Evolutionary conservation across 2,329 filamentous ascomycete species (phyloP).

Genomic region (Arthrinium phaeospermum): DNA sequence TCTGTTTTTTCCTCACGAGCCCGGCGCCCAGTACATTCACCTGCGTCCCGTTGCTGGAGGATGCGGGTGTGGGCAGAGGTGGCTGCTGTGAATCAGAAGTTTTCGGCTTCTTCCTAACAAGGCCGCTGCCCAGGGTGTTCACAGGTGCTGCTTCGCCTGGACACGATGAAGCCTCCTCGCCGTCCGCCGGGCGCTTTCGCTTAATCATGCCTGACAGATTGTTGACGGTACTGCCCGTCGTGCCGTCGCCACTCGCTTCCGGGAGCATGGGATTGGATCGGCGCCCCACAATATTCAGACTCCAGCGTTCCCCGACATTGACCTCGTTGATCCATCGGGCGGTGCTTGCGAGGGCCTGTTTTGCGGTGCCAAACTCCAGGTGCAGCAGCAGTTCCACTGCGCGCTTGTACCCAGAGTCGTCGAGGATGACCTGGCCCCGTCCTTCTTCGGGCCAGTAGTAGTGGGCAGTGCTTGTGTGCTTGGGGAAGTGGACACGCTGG

Average conservation of each 20-base stretch:
- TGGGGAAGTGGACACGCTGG: constrained; percentile 54
- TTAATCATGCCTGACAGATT: constrained; percentile 57
- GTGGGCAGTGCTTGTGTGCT: constrained; percentile 62
- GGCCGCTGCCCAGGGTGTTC: constrained; percentile 42
- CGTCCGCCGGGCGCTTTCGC: constrained; percentile 45
- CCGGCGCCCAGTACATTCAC: constrained; percentile 57
- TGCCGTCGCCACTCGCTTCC: constrained; percentile 21
- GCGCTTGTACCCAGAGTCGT: constrained; percentile 69
- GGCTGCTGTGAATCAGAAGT: constrained; percentile 26
- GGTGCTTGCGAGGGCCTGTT: constrained; percentile 69
- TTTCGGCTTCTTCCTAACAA: constrained; percentile 60
- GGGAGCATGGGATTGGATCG: constrained; percentile 35
- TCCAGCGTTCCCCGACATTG: constrained; percentile 59
- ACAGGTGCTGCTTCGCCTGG: constrained; percentile 29
- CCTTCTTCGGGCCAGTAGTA: constrained; percentile 69
- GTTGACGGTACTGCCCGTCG: constrained; percentile 42
- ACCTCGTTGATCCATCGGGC: constrained; percentile 74
- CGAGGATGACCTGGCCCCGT: constrained; percentile 67
- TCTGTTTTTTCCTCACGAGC: constrained; percentile 60
- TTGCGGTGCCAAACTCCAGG: constrained; percentile 73
- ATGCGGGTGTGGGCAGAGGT: constrained; percentile 16
- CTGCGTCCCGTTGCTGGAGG: constrained; percentile 19
- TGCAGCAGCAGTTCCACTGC: constrained; percentile 73
- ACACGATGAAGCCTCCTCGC: constrained; percentile 22
- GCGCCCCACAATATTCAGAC: constrained; percentile 54